Conservation (phyloP, 306 rosid genomes). For the Prunus persica region Prunus_persica_NCBIv2 NC_034011.1:16137501-16138000, state of each 20-base stretch:
- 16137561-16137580: neutral
- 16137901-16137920: neutral
- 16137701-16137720: neutral
- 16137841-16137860: neutral
- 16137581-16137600: neutral
- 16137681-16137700: neutral
- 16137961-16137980: neutral
- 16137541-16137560: neutral
- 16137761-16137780: neutral
- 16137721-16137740: neutral
- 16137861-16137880: neutral
- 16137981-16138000: neutral
- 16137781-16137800: neutral
- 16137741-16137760: neutral
- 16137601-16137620: neutral
- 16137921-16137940: neutral
- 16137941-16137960: neutral
- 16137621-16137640: neutral
- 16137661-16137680: neutral
- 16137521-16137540: neutral
- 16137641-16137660: neutral
- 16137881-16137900: neutral
- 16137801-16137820: neutral
- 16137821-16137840: neutral
- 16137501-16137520: neutral